These are phyloP conservation scores for Lyophyllum decastes DNA, from an alignment of 768 basidiomycete species.

Conservation along the genomic window DNA sequence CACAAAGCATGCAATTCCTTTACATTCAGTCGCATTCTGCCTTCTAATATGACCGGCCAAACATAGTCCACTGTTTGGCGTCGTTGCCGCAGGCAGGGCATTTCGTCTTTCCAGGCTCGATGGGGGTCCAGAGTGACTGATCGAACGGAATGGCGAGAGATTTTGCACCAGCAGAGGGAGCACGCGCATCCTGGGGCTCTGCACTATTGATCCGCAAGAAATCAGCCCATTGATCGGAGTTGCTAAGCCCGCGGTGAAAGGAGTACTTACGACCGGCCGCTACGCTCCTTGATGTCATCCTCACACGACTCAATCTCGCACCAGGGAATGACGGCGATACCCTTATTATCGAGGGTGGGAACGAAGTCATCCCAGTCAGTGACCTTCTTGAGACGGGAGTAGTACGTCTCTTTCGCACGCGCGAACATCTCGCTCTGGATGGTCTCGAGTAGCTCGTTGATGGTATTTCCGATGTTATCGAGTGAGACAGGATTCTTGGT, in stretches of 20 bases:
- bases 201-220: slow-evolving; percentile 47
- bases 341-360: slow-evolving; percentile 86
- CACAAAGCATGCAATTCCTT: slow-evolving; percentile 9
- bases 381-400: slow-evolving; percentile 68
- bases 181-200: slow-evolving; percentile 90
- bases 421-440: slow-evolving; percentile 91
- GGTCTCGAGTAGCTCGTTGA: slow-evolving; percentile 72
- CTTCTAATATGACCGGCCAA: slow-evolving; percentile 81
- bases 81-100: slow-evolving; percentile 87
- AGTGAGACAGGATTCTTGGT: slow-evolving; percentile 47
- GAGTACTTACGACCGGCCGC: slow-evolving; percentile 70
- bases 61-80: slow-evolving; percentile 96
- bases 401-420: slow-evolving; percentile 74
- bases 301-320: slow-evolving; percentile 93
- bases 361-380: slow-evolving; percentile 93
- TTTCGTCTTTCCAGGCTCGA: slow-evolving; percentile 83
- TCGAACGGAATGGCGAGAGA: slow-evolving; percentile 96
- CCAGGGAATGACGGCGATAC: slow-evolving; percentile 91
- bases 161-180: slow-evolving; percentile 97
- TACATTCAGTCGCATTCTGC: neutral
- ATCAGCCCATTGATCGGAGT: slow-evolving; percentile 13
- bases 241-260: neutral
- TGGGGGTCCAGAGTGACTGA: slow-evolving; percentile 77
- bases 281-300: slow-evolving; percentile 97
- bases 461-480: slow-evolving; percentile 39